Evolutionary conservation across 495 filamentous ascomycete species (phyloP).

Genomic region (Hyaloscypha hepaticicola): DNA sequence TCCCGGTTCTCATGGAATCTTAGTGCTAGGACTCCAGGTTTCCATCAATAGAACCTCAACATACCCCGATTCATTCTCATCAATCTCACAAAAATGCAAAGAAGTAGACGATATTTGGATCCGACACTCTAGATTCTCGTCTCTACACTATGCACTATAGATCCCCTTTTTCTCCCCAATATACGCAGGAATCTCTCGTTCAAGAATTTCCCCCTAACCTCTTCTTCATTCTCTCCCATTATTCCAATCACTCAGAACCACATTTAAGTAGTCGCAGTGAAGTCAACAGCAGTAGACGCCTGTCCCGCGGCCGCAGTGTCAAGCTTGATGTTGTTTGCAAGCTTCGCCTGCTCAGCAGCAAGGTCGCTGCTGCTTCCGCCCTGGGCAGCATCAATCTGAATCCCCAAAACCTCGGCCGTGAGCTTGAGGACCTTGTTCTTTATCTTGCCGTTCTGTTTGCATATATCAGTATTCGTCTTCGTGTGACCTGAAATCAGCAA

Average conservation of each 20-base stretch:
- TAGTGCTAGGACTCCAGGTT: too few relatives aligned
- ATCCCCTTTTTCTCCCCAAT: too few relatives aligned
- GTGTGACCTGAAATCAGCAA: background rate
- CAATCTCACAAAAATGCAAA: too few relatives aligned
- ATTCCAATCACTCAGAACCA: background rate
- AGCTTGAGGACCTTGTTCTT: constrained; percentile 57
- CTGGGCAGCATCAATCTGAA: constrained; percentile 30
- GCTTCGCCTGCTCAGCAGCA: constrained; percentile 42
- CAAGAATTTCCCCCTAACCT: background rate
- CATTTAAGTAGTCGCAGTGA: constrained; percentile 18
- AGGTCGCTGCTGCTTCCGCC: constrained; percentile 17
- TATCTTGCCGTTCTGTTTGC: constrained; percentile 48
- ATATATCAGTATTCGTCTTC: background rate
- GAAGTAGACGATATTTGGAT: too few relatives aligned
- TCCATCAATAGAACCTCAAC: too few relatives aligned
- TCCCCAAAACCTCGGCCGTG: constrained; percentile 34
- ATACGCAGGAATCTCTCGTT: too few relatives aligned
- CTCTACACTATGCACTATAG: too few relatives aligned
- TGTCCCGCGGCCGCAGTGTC: constrained; percentile 35
- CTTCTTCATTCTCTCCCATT: background rate
- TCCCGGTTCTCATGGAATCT: too few relatives aligned
- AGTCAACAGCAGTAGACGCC: constrained; percentile 22
- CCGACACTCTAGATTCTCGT: too few relatives aligned
- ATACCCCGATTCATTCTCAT: too few relatives aligned
- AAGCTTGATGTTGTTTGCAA: constrained; percentile 44